Base-by-base conservation (phyloP, 2,329 filamentous ascomycete genomes). In the Samsoniella hepiali region DNA sequence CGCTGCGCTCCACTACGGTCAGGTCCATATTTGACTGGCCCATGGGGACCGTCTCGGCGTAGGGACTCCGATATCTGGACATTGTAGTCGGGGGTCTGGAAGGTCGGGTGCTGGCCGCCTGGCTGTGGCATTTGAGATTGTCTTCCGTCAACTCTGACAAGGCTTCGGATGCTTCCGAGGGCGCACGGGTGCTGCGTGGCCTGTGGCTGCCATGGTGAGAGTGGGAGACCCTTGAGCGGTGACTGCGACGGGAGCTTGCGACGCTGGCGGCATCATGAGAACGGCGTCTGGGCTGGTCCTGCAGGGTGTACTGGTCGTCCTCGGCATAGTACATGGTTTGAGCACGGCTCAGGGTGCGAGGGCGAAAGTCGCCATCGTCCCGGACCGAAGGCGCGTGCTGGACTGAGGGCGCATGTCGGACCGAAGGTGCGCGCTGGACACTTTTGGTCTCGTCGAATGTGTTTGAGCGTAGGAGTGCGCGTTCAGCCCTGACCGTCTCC, bases 401-500 rank as follows among this genome's bases (percentile, higher is more conserved):
- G 60, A 66, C 57, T 22, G 22, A 22, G 22, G 22, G 22, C 22
- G 22, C 62, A 1, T 22, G 63, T 65, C 74, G 72, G 50, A 71
- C 71, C 68, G 71, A 72, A 9, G 51, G 62, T 53, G 55, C 61
- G 42, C 65, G 67, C 42, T 56, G 64, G 60, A 66, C 57, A 62
- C 61, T 70, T 53, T 62, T 67, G 11, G 66, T 69, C 53, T 64
- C 73, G 64, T 84, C 79, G 66, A 80, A 83, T 3, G 82, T 88
- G 67, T 88, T 84, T 62, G 88, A 82, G 71, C 88, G 87, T 70
- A 87, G 84, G 51, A 81, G 69, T n/a, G 74, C 72, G 15, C 78
- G 78, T 68, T 91, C 86, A 27, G 88, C 86, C 73, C 87, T 88
- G 69, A 97, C 84, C 69, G 93, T 87, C 7, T 91, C 89, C 75